These are phyloP conservation scores for Yarrowia galli DNA, from an alignment of 1,139 yeast species.

Conservation along the genomic window DNA sequence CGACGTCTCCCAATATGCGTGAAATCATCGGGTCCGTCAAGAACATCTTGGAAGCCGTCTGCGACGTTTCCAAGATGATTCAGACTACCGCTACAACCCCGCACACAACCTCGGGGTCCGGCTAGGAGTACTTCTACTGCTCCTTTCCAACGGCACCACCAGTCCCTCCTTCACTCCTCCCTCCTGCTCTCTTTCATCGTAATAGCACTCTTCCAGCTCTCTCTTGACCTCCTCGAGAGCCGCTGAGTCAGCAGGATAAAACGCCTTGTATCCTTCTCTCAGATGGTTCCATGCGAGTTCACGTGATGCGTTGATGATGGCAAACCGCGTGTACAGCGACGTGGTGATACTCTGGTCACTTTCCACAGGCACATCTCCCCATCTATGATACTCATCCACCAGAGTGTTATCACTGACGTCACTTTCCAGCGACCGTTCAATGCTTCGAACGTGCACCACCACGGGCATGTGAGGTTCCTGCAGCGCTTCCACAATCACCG, in stretches of 20 bases:
- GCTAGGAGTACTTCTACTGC: constrained; percentile 13
- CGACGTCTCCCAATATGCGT: no score
- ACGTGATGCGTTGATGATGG: constrained; percentile 25
- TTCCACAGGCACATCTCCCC: constrained; percentile 18
- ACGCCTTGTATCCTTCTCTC: constrained; percentile 27
- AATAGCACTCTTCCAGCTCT: constrained; percentile 32
- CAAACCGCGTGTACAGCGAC: constrained; percentile 11
- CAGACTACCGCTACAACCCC: neutral
- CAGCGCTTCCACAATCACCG: constrained; percentile 21
- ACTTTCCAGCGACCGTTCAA: constrained; percentile 17
- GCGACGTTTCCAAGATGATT: no score
- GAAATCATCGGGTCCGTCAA: no score
- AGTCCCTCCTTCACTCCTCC: neutral
- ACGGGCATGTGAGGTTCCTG: constrained; percentile 35
- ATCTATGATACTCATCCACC: constrained; percentile 23
- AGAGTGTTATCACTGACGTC: constrained; percentile 26
- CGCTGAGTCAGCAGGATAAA: constrained; percentile 16
- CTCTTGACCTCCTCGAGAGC: constrained; percentile 22
- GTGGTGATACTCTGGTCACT: constrained; percentile 12
- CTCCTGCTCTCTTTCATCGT: constrained; percentile 14
- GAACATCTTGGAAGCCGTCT: no score
- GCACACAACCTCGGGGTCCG: constrained; percentile 20
- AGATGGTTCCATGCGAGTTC: constrained; percentile 37
- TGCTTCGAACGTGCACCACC: constrained; percentile 11
- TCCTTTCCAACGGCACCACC: constrained; percentile 8